Evolutionary conservation across 345 rosid species (phyloP).

Genomic region (Brassica cretica): DNA sequence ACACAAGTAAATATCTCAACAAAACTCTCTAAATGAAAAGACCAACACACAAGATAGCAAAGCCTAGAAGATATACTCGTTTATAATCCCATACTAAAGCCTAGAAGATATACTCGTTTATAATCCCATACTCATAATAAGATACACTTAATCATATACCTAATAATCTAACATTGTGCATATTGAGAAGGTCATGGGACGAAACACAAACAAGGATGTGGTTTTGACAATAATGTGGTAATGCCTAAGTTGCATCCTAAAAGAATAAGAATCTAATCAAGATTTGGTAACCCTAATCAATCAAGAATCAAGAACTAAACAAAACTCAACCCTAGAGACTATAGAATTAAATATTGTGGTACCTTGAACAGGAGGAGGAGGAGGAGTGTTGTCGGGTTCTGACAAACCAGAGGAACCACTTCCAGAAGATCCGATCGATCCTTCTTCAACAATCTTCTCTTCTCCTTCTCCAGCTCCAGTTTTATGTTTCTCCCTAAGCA

Average conservation of each 20-base stretch:
- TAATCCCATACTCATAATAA: not conserved
- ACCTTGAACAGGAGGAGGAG: constrained; percentile 52
- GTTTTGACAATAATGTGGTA: not conserved
- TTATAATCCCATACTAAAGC: not conserved
- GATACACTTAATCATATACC: not conserved
- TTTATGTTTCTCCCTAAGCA: constrained; percentile 32
- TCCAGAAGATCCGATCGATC: constrained; percentile 59
- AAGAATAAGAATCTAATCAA: not conserved
- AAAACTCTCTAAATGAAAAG: not conserved
- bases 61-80: not conserved
- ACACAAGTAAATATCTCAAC: constrained; percentile 12
- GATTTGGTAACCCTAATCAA: not conserved
- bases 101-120: not conserved
- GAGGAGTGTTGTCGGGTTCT: constrained; percentile 49
- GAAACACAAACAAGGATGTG: not conserved
- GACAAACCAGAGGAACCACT: constrained; percentile 64
- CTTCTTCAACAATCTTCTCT: constrained; percentile 41
- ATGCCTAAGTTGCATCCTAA: not conserved
- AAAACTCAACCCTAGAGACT: not conserved
- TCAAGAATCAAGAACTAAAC: not conserved
- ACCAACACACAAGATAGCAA: not conserved
- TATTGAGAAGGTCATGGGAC: not conserved
- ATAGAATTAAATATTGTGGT: not conserved
- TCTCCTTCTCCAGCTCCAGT: constrained; percentile 22
- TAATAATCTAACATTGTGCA: not conserved